Evolutionary conservation across 495 filamentous ascomycete genomes (phyloP), one percentile per base, ranked within the genome.

Genomic region (Evansstolkia leycettana): DNA sequence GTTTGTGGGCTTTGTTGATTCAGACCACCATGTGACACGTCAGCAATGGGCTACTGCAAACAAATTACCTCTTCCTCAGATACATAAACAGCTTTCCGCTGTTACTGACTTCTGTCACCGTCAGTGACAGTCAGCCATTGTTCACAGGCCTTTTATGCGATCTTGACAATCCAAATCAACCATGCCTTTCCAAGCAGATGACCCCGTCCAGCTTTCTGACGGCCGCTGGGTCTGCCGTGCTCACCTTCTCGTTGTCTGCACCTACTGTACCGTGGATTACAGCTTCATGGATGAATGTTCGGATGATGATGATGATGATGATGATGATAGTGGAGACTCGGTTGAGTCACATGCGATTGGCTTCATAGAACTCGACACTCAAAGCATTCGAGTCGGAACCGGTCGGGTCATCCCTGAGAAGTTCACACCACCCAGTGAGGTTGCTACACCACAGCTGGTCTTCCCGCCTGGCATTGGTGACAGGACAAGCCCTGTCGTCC

Each of bases 391-490:
- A 33, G 51, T 36, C 40, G 53, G 48, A 11, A 55, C 45, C 10
- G 54, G 56, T 16, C 43, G 32, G 12, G 40, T 43, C 13, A 46
- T 54, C 18, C 49, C 54, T 36, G 44, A 42, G 27, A 44, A 35
- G 27, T 60, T 60, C 43, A 36, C 10, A 5, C 54, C 50, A 5
- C 46, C 52, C 3, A 42, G 42, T 10, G 12, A 24, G 20, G 20
- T 9, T 23, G 5, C 28, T 28, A 17, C 17, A 3, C 52, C 54
- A n/a, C 33, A 26, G 8, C 38, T 47, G 15, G 18, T 56, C 5
- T 56, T 56, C 30, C 46, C 39, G 10, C 28, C 8, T 37, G 36
- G 15, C 10, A 42, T 16, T 17, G 10, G 10, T 12, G 38, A 31
- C 18, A 33, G 43, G 36, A 15, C 9, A 23, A 45, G 11, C 16